These are phyloP conservation scores for Erythrobasidium hasegawianum DNA, from an alignment of 1,284 basidiomycete genomes.

Conservation along the genomic window DNA sequence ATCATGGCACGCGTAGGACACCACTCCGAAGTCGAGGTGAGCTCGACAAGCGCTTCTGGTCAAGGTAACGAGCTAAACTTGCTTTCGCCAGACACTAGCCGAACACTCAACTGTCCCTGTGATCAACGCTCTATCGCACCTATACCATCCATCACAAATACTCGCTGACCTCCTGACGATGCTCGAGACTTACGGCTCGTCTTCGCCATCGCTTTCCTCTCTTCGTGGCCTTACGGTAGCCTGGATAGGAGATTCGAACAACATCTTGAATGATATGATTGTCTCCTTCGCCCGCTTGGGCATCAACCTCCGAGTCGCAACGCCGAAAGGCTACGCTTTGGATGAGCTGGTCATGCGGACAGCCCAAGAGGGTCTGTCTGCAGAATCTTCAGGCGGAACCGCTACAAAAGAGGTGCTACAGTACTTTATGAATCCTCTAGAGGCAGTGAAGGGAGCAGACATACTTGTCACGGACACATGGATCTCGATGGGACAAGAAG, in stretches of 20 bases:
- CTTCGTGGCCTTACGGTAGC: constrained; percentile 66
- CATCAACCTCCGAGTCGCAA: constrained; percentile 78
- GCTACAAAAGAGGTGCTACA: constrained; percentile 53
- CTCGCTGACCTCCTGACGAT: constrained; percentile 90
- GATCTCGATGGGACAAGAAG: constrained; percentile 99
- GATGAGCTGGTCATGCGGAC: constrained; percentile 75
- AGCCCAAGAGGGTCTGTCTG: constrained; percentile 52
- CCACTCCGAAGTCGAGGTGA: constrained; percentile 86
- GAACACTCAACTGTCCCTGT: constrained; percentile 86
- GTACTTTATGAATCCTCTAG: constrained; percentile 73
- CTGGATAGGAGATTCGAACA: constrained; percentile 93
- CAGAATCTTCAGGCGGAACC: constrained; percentile 49
- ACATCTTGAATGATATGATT: constrained; percentile 96
- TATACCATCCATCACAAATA: constrained; percentile 95
- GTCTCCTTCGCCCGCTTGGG: constrained; percentile 90
- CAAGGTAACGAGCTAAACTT: too few relatives aligned
- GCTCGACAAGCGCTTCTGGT: too few relatives aligned
- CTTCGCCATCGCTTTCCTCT: constrained; percentile 45
- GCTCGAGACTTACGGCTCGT: constrained; percentile 58
- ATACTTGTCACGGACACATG: constrained; percentile 95
- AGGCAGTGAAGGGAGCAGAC: constrained; percentile 85
- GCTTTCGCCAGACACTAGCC: constrained; percentile 86
- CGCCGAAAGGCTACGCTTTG: constrained; percentile 70
- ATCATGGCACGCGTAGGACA: constrained; percentile 93
- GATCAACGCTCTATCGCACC: constrained; percentile 87